A percentile compares a stretch with the other conserved stretches of the same genome.
These are phyloP conservation scores for Globisporangium heterothallicum DNA, from an alignment of 352 stramenopile genomes.

Conservation along the genomic window DNA sequence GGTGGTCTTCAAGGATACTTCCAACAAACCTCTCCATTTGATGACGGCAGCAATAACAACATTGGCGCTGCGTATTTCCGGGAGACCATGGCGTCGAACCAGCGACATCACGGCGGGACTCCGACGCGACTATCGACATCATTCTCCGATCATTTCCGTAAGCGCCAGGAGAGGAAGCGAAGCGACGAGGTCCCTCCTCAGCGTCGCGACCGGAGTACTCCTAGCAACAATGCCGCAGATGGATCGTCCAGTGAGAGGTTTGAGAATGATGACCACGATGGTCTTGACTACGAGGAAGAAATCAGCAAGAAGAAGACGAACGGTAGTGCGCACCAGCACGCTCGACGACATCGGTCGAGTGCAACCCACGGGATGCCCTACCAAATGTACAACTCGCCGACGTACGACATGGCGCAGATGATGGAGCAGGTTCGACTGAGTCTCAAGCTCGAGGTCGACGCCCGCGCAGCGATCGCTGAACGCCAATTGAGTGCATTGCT, in stretches of 20 bases:
- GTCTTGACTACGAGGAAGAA: slow-evolving; percentile 19
- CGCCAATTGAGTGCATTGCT: slow-evolving; percentile 70
- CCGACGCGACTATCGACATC: slow-evolving; percentile 6
- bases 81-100: slow-evolving; percentile 26
- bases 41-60: slow-evolving; percentile 11
- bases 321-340: background rate
- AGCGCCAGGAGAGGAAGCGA: slow-evolving; percentile 40
- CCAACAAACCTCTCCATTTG: background rate
- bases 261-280: slow-evolving; percentile 14
- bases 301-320: slow-evolving; percentile 11
- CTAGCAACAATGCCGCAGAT: no score
- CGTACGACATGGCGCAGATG: slow-evolving; percentile 78
- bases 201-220: background rate
- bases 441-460: slow-evolving; percentile 80
- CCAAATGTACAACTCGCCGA: slow-evolving; percentile 62
- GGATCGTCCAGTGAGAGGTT: background rate
- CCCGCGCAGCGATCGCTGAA: slow-evolving; percentile 65
- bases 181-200: background rate
- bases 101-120: slow-evolving; percentile 8
- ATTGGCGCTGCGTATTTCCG: slow-evolving; percentile 30
- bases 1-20: background rate
- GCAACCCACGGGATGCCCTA: slow-evolving; percentile 9
- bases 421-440: slow-evolving; percentile 82
- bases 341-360: background rate
- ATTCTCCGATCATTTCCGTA: slow-evolving; percentile 52